A percentile compares a stretch with the other conserved stretches of the same genome.
Evolutionary conservation across 345 rosid genomes (phyloP).

Genomic region (Gossypium thurberi): DNA sequence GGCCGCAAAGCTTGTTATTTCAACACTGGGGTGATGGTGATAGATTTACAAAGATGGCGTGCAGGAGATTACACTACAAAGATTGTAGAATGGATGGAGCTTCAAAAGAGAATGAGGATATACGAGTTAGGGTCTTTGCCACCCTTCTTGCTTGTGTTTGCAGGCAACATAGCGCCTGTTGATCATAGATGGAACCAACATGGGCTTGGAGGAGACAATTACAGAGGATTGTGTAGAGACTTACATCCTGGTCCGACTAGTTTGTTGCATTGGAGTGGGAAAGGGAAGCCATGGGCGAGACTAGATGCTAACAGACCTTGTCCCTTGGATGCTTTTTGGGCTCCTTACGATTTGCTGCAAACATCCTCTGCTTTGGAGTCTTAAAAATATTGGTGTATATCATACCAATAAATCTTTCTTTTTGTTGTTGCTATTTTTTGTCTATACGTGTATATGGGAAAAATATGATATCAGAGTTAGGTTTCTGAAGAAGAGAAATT

Average conservation of each 20-base stretch:
- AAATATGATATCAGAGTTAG: no score
- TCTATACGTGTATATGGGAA: no score
- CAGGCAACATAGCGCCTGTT: background rate
- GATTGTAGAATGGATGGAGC: background rate
- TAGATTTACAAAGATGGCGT: background rate
- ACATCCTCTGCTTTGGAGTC: slow-evolving; percentile 12
- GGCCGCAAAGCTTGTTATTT: slow-evolving; percentile 63
- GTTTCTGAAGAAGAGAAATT: no score
- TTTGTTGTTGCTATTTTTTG: background rate
- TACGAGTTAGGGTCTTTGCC: background rate
- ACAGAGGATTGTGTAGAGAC: background rate
- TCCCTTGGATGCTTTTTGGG: slow-evolving; percentile 24
- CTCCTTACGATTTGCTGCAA: slow-evolving; percentile 20
- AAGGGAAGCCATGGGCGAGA: slow-evolving; percentile 60
- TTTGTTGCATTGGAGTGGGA: slow-evolving; percentile 25
- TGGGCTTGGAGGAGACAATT: background rate
- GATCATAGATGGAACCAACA: background rate
- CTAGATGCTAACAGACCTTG: slow-evolving; percentile 28
- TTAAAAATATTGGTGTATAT: background rate
- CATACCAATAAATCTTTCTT: background rate
- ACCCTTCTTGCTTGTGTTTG: background rate
- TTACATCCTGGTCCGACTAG: background rate
- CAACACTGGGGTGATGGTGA: background rate
- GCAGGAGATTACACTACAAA: background rate
- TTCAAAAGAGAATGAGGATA: background rate